A percentile compares a stretch with the other conserved stretches of the same genome.
Evolutionary conservation across 2,329 filamentous ascomycete genomes (phyloP).

Genomic region (Cladosporium phlei): DNA sequence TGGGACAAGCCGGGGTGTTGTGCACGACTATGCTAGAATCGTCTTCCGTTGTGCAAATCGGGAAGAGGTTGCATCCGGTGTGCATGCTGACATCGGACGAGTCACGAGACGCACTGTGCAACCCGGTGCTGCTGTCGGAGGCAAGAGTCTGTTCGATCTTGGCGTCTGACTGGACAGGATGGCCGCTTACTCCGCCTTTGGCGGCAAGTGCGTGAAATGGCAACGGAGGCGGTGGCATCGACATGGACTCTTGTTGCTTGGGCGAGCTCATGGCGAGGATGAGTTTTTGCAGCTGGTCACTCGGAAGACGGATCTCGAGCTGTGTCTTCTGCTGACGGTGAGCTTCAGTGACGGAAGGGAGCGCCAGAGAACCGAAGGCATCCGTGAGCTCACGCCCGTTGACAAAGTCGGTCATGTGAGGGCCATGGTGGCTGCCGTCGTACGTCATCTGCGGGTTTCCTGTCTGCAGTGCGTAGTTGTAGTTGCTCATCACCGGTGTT

Average conservation of each 20-base stretch:
- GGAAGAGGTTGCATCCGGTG: constrained; percentile 26
- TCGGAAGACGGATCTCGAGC: constrained; percentile 20
- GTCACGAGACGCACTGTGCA: constrained; percentile 16
- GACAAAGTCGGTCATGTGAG: not conserved
- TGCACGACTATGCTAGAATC: constrained; percentile 23
- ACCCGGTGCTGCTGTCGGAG: too few species aligned
- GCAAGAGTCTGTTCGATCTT: not conserved
- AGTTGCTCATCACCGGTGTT: constrained; percentile 13
- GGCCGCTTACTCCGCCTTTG: constrained; percentile 4
- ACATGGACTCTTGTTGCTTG: not conserved
- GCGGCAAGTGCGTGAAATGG: constrained; percentile 17
- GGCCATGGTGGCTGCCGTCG: not conserved
- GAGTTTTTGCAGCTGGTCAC: constrained; percentile 27
- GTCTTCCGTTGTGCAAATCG: constrained; percentile 28
- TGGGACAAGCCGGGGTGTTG: constrained; percentile 13
- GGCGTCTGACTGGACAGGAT: not conserved
- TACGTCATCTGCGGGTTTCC: not conserved
- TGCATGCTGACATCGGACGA: constrained; percentile 34
- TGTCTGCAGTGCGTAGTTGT: not conserved
- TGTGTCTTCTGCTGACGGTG: not conserved
- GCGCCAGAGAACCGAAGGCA: not conserved
- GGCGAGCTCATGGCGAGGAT: constrained; percentile 19
- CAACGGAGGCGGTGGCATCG: constrained; percentile 27
- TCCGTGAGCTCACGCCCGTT: not conserved
- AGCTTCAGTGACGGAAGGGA: not conserved